phyloP scores from a whole-genome alignment of 768 basidiomycete species.

The Suillus placidus region DNA sequence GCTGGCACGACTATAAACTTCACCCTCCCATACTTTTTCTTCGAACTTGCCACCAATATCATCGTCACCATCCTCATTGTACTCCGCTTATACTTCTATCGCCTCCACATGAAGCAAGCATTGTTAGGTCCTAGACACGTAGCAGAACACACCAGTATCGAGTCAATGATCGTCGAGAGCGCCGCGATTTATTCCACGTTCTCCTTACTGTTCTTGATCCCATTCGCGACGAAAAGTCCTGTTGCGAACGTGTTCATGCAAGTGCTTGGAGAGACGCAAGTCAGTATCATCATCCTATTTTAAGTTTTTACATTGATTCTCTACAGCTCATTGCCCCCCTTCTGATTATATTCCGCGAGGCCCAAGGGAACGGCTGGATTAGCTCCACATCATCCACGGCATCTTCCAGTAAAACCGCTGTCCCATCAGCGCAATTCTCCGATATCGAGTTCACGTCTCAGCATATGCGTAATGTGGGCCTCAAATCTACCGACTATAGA shows the following conservation, averaged over 20 bases:
- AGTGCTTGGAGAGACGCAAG: slow-evolving; percentile 38
- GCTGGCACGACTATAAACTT: slow-evolving; percentile 22
- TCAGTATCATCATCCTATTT: slow-evolving; percentile 10
- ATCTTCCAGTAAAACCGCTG: slow-evolving; percentile 8
- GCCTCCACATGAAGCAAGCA: slow-evolving; percentile 19
- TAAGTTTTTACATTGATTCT: not conserved
- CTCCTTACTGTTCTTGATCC: slow-evolving; percentile 29
- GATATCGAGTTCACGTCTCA: slow-evolving; percentile 28
- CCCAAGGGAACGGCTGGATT: slow-evolving; percentile 40
- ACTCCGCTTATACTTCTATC: slow-evolving; percentile 29
- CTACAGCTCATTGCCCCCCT: slow-evolving; percentile 40
- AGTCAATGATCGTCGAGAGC: slow-evolving; percentile 30
- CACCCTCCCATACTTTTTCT: slow-evolving; percentile 29
- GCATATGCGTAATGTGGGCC: not conserved
- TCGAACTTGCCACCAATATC: slow-evolving; percentile 32
- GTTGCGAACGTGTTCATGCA: slow-evolving; percentile 38
- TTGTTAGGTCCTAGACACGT: slow-evolving; percentile 27
- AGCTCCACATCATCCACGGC: slow-evolving; percentile 17
- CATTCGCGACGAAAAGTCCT: slow-evolving; percentile 25
- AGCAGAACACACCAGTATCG: slow-evolving; percentile 28
- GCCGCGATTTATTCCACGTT: slow-evolving; percentile 34
- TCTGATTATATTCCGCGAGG: slow-evolving; percentile 43
- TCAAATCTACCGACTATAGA: not conserved
- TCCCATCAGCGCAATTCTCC: slow-evolving; percentile 22
- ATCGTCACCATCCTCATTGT: slow-evolving; percentile 28